Base-by-base conservation (phyloP, 495 filamentous ascomycete genomes). In the Ascodesmis nigricans region DNA sequence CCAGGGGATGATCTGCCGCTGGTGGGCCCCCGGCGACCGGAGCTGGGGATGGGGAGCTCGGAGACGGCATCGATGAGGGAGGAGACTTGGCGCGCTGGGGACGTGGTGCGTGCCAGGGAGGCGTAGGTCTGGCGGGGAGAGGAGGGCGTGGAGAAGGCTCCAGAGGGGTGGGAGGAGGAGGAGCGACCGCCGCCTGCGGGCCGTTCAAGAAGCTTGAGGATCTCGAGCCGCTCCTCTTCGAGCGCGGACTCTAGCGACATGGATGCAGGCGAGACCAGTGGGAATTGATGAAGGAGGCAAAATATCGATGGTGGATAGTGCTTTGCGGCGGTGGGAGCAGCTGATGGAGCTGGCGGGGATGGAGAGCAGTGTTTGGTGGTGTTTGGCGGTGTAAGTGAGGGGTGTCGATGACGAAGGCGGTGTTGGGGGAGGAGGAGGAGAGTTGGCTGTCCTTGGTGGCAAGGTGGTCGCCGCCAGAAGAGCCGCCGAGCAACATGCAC, bases 201-300 rank as follows among this genome's bases (percentile, higher is more conserved):
- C 9, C 57, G 52, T 52, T 73, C 66, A 13, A 79, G 54, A 28
- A 76, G 54, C 36, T 64, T 67, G 43, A 79, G 58, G 26, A 80
- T 65, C 55, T 75, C 75, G 38, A 61, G 62, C 29, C 71, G 63
- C 58, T 81, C 75, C 54, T 79, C 69, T 47, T 79, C 73, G 29
- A 78, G 59, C 33, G 70, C 67, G 15, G 68, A 60, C 58, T 78
- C 73, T 38, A 78, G 64, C 41, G 75, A 77, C 73, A 52, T 52
- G 19, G 36, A 35, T 13, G 26, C 10, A 13, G 21, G 24, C 13
- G 29, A 22, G 22, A 29, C 26, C 31, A 4, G 29, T 9, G 29
- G 16, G 17, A 31, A n/a, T 25, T 28, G 21, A 29, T 10, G 32
- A 17, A 26, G 24, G 21, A 27, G 24, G 14, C 25, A 30, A n/a